Base-by-base conservation (phyloP, 345 rosid genomes). In the Eutrema yunnanense region DNA sequence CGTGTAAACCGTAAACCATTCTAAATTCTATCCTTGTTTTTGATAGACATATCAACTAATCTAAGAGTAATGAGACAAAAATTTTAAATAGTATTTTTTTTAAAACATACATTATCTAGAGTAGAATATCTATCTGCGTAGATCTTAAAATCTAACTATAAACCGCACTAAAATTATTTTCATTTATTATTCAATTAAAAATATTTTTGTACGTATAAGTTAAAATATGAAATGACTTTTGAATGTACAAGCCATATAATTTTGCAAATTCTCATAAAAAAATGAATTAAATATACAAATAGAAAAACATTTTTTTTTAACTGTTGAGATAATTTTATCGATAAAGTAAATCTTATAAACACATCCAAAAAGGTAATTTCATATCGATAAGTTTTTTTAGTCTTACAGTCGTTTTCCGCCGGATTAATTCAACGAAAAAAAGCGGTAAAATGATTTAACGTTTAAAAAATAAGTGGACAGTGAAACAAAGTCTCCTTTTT, bases 401-500 rank as follows among this genome's bases (percentile, higher is more conserved):
- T 33, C 6, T 30, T 4, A 48, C 51, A 11, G 60, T 63, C 40
- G 29, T n/a, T 72, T 73, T 53, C 70, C n/a, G 30, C 4, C 22
- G 48, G 44, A 72, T 22, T 12, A 62, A 62, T 33, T 73, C 41
- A 30, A 30, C 33, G 4, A 9, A 3, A 0, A 68, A 34, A 44
- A 32, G 6, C 9, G 47, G 61, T 64, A 22, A 22, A 64, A 54
- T 4, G 34, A 54, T 10, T 10, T 6, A 34, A 43, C 41, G 38
- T 37, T 11, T 29, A 2, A 29, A 51, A 48, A 49, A 48, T 50
- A 9, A 58, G 4, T 50, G 7, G 62, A 74, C 42, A 74, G 78
- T 60, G 56, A 52, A 74, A 74, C 77, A 67, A 60, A 67, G 62
- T 60, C 41, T 75, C 6, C 43, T 44, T 69, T 75, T 74, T 74